These are phyloP conservation scores for Paecilomyces formosus DNA, from an alignment of 2,329 filamentous ascomycete species.

Conservation along the genomic window DNA sequence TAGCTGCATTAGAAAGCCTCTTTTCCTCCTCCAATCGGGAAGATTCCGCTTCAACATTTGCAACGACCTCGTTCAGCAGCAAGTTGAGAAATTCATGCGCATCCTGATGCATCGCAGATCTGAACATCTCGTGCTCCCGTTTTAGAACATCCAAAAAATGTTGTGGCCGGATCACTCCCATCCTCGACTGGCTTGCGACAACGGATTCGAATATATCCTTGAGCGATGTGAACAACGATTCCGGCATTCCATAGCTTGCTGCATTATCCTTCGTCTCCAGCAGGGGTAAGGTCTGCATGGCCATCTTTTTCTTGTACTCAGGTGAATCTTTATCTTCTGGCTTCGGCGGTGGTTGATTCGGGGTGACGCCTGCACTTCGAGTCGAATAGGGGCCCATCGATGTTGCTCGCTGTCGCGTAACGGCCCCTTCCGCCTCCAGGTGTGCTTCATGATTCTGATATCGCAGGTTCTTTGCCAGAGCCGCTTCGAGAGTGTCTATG, in stretches of 20 bases:
- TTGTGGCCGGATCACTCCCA: conserved; percentile 84
- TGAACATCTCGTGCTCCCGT: conserved; percentile 94
- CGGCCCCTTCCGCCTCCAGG: conserved; percentile 43
- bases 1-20: conserved; percentile 47
- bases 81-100: conserved; percentile 95
- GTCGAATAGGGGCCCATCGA: conserved; percentile 21
- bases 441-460: conserved; percentile 54
- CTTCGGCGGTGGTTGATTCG: conserved; percentile 51
- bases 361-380: conserved; percentile 45
- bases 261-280: conserved; percentile 79
- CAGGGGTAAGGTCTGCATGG: conserved; percentile 78
- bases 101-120: conserved; percentile 95
- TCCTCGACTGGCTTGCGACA: conserved; percentile 71
- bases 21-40: conserved; percentile 25
- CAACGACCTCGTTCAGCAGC: conserved; percentile 89
- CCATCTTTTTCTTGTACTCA: conserved; percentile 97
- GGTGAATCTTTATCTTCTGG: conserved; percentile 93
- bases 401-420: conserved; percentile 38
- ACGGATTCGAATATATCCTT: conserved; percentile 95
- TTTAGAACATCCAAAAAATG: conserved; percentile 91
- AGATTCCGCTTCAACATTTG: conserved; percentile 85
- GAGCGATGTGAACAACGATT: conserved; percentile 87
- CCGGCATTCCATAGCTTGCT: conserved; percentile 79
- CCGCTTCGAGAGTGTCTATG: conserved; percentile 60
- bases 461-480: conserved; percentile 39